Percentiles rank a stretch among this genome's conserved stretches.
phyloP scores from a whole-genome alignment of 2,329 filamentous ascomycete species.

The Calonectria hongkongensis region DNA sequence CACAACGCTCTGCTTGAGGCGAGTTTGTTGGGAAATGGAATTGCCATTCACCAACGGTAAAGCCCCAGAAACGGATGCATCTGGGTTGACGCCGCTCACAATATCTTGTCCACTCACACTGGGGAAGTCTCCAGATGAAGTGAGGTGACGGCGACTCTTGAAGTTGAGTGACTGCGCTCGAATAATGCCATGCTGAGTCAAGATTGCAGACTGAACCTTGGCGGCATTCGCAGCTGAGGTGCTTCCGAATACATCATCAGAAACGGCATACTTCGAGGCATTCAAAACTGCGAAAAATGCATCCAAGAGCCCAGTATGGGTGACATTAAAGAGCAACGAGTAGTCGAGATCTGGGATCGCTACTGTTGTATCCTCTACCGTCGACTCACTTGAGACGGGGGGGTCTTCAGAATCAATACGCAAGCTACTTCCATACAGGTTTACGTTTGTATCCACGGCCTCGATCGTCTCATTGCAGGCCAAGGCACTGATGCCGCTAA shows the following conservation, averaged over 20 bases:
- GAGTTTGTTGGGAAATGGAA: conserved; percentile 42
- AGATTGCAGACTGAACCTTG: conserved; percentile 58
- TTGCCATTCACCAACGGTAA: conserved; percentile 49
- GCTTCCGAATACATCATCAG: conserved; percentile 50
- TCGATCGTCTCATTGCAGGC: conserved; percentile 63
- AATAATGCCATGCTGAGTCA: conserved; percentile 61
- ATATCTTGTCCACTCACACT: conserved; percentile 45
- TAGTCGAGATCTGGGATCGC: conserved; percentile 56
- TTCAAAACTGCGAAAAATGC: conserved; percentile 61
- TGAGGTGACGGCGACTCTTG: conserved; percentile 52
- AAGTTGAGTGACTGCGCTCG: conserved; percentile 59
- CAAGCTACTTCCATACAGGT: conserved; percentile 50
- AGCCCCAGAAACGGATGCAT: conserved; percentile 49
- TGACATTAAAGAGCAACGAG: conserved; percentile 53
- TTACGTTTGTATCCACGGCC: conserved; percentile 52
- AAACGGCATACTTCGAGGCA: conserved; percentile 58
- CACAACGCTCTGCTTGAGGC: conserved; percentile 55
- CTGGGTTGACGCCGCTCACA: conserved; percentile 49
- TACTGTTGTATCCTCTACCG: conserved; percentile 45
- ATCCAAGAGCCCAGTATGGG: conserved; percentile 56
- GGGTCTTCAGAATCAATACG: conserved; percentile 55
- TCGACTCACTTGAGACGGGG: conserved; percentile 54
- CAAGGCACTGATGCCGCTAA: conserved; percentile 58
- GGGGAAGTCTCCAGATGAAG: conserved; percentile 47
- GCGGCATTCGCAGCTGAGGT: conserved; percentile 39